A percentile compares a stretch with the other conserved stretches of the same genome.
Evolutionary conservation across 352 stramenopile species (phyloP).

Genomic region (Phytophthora brassicae): DNA sequence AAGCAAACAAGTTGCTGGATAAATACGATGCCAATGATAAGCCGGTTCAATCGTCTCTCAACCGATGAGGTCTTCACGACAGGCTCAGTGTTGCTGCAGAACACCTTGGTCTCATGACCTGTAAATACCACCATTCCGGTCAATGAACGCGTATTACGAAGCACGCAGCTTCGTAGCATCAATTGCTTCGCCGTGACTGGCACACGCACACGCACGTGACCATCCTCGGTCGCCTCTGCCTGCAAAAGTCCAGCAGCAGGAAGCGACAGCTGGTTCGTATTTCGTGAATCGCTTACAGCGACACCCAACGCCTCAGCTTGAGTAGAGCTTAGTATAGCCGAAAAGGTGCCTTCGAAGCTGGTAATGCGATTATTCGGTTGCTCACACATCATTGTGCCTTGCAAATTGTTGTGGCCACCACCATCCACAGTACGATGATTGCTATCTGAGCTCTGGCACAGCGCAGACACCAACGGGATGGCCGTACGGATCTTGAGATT

Average conservation of each 20-base stretch:
- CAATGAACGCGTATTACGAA: conserved; percentile 86
- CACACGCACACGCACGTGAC: conserved; percentile 40
- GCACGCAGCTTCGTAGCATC: conserved; percentile 85
- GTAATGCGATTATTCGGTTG: conserved; percentile 85
- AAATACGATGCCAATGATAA: conserved; percentile 75
- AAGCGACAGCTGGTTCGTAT: background rate
- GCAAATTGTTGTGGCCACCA: conserved; percentile 44
- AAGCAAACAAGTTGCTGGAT: conserved; percentile 78
- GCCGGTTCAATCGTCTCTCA: conserved; percentile 63
- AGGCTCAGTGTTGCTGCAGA: conserved; percentile 78
- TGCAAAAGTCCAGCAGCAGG: conserved; percentile 22
- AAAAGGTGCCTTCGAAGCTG: conserved; percentile 80
- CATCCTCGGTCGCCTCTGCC: conserved; percentile 37
- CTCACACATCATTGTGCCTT: conserved; percentile 70
- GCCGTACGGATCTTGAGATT: conserved; percentile 84
- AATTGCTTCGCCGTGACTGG: conserved; percentile 88
- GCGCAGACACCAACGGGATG: conserved; percentile 50
- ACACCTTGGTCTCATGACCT: conserved; percentile 83
- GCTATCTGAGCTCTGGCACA: conserved; percentile 26
- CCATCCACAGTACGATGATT: conserved; percentile 13
- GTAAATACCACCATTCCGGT: conserved; percentile 91
- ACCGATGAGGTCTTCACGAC: conserved; percentile 82
- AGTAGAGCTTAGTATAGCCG: conserved; percentile 34
- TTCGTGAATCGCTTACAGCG: conserved; percentile 5
- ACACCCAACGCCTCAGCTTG: conserved; percentile 47